Evolutionary conservation across 495 filamentous ascomycete species (phyloP), one percentile per base, ranked within the genome.

Genomic region (Aspergillus olivimuriae): DNA sequence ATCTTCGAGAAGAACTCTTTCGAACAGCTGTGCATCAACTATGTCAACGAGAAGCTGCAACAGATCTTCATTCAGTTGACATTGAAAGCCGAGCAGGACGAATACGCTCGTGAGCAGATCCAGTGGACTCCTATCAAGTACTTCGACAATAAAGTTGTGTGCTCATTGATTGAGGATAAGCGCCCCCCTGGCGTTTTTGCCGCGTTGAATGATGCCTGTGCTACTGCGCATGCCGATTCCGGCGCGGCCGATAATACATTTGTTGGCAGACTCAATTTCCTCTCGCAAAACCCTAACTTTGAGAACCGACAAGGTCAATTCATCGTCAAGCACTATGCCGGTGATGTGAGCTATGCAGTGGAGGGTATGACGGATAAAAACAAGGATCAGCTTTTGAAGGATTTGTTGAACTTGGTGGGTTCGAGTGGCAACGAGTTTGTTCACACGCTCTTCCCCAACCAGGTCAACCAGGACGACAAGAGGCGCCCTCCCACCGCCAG

Each of bases 21-120:
- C 54, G 94, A 99, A 64, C 94, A 99, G 70, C 82, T 99, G 12
- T 99, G 94, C 65, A 99, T 99, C 67, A 99, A 99, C 73, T 99
- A 99, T 59, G 94, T 99, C 58, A 99, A 99, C 67, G 94, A 99
- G 65, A 99, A 99, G 64, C 72, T 99, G 35, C 94, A 99, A 66
- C 94, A 99, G 61, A 99, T 99, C 55, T 99, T 99, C 60, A 99
- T 99, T 47, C 94, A 99, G 62, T 74, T 99, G 47, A 99, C 94
- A 0, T 67, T 99, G 37, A 94, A 92, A 68, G 85, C 94, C 1
- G 94, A 99, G 60, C 94, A 99, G 66, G 94, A 99, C 45, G 94
- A 99, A 63, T 99, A 99, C 50, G 89, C 86, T 10, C 74, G 89
- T 35, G 94, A 99, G 61, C 80, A 96, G 70, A 99, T 99, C 61